These are phyloP conservation scores for Trichoderma sp. DNA, from an alignment of 2,329 filamentous ascomycete species.

Conservation along the genomic window DNA sequence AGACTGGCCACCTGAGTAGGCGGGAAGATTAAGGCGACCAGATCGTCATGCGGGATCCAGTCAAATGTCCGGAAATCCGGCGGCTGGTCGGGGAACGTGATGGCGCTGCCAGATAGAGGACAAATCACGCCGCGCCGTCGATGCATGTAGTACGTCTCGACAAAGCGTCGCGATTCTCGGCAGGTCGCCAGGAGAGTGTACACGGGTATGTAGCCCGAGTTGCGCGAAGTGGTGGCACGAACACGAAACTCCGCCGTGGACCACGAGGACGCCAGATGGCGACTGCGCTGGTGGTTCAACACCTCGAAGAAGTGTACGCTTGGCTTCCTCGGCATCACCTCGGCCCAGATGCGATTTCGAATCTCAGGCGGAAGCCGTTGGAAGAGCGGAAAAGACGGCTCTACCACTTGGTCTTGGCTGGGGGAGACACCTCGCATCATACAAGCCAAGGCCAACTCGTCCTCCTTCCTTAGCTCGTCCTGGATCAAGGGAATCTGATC, in stretches of 20 bases:
- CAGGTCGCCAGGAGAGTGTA: constrained; percentile 10
- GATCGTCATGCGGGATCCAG: constrained; percentile 15
- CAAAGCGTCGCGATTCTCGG: background rate
- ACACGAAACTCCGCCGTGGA: constrained; percentile 16
- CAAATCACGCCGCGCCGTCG: background rate
- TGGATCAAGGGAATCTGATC: constrained; percentile 24
- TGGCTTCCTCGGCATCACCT: constrained; percentile 1
- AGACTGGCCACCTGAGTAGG: constrained; percentile 5
- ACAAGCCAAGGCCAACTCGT: background rate
- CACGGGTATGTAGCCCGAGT: constrained; percentile 13
- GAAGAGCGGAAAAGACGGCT: constrained; percentile 2
- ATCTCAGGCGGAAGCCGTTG: constrained; percentile 13
- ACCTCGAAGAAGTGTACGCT: constrained; percentile 18
- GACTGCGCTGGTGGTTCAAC: constrained; percentile 10
- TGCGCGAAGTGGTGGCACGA: background rate
- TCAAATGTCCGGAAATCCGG: constrained; percentile 17
- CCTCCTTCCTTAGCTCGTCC: constrained; percentile 17
- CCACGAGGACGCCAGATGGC: constrained; percentile 11
- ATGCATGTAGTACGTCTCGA: constrained; percentile 3
- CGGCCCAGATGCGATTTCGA: constrained; percentile 9
- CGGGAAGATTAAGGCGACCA: constrained; percentile 13
- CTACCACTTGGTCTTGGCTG: background rate
- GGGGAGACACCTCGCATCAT: background rate
- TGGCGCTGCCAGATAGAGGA: background rate
- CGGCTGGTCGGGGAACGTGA: background rate